phyloP scores from a whole-genome alignment of 768 basidiomycete species.

The Boletus tomentosulus region DNA sequence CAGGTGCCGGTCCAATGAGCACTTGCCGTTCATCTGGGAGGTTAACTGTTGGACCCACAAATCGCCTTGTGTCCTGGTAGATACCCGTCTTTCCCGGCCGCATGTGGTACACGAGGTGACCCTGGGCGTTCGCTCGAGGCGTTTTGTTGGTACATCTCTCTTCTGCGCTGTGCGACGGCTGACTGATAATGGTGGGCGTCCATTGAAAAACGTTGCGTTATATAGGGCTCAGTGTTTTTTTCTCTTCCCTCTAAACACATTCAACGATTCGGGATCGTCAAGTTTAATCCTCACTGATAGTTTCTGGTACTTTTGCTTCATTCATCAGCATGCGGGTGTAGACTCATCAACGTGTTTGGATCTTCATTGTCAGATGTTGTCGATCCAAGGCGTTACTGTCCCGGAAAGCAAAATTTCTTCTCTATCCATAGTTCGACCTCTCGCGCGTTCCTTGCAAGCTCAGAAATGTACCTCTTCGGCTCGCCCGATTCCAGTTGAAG shows the following conservation, averaged over 20 bases:
- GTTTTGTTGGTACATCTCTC: constrained; percentile 3
- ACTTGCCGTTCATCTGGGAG: background rate
- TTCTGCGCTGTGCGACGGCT: background rate
- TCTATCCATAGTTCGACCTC: background rate
- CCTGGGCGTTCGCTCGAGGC: constrained; percentile 12
- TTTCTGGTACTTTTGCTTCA: background rate
- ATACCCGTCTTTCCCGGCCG: constrained; percentile 2
- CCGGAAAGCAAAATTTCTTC: background rate
- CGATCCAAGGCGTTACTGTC: background rate
- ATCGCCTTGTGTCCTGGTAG: background rate
- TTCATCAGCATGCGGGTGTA: background rate
- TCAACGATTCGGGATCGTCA: background rate
- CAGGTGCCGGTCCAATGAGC: constrained; percentile 2
- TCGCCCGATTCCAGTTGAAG: constrained; percentile 32
- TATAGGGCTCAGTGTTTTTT: constrained; percentile 1
- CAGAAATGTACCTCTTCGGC: background rate
- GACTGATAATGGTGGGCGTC: constrained; percentile 7
- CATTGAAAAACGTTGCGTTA: background rate
- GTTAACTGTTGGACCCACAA: background rate
- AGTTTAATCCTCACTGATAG: background rate
- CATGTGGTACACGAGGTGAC: constrained; percentile 22
- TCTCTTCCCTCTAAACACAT: background rate
- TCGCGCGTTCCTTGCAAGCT: background rate
- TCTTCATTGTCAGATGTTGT: constrained; percentile 11
- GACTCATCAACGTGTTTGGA: background rate